Evolutionary conservation across 495 filamentous ascomycete species (phyloP).

Genomic region (Cenococcum geophilum): DNA sequence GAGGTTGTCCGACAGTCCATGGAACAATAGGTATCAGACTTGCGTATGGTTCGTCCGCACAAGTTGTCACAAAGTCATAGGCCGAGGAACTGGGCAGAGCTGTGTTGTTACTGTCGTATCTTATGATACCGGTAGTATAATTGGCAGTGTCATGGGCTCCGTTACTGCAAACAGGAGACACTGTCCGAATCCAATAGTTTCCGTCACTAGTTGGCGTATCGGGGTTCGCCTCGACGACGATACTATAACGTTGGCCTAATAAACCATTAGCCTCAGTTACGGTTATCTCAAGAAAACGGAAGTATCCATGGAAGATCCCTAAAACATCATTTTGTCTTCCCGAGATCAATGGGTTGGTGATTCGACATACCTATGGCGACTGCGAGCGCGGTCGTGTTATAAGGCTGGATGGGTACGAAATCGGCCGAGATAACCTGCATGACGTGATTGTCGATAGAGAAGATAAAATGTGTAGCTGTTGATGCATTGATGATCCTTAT

Average conservation of each 20-base stretch:
- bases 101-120: background rate
- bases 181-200: slow-evolving; percentile 39
- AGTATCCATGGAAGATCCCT: too few species aligned
- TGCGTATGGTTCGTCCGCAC: slow-evolving; percentile 5
- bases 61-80: background rate
- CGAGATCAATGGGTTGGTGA: too few species aligned
- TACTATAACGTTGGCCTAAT: slow-evolving; percentile 36
- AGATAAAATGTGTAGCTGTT: slow-evolving; percentile 18
- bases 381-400: background rate
- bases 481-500: slow-evolving; percentile 36
- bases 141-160: slow-evolving; percentile 3
- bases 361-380: too few species aligned
- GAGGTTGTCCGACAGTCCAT: too few species aligned
- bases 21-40: slow-evolving; percentile 19
- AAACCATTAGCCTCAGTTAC: too few species aligned
- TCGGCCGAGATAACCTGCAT: slow-evolving; percentile 22
- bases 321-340: background rate
- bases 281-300: too few species aligned
- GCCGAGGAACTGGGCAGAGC: background rate
- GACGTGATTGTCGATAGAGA: slow-evolving; percentile 23
- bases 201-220: slow-evolving; percentile 6
- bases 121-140: background rate
- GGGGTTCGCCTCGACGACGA: slow-evolving; percentile 37
- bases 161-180: slow-evolving; percentile 14
- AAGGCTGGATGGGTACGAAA: slow-evolving; percentile 27